Evolutionary conservation across 1,139 yeast species (phyloP).

Genomic region (Nakaseomyces uthaithaninus): DNA sequence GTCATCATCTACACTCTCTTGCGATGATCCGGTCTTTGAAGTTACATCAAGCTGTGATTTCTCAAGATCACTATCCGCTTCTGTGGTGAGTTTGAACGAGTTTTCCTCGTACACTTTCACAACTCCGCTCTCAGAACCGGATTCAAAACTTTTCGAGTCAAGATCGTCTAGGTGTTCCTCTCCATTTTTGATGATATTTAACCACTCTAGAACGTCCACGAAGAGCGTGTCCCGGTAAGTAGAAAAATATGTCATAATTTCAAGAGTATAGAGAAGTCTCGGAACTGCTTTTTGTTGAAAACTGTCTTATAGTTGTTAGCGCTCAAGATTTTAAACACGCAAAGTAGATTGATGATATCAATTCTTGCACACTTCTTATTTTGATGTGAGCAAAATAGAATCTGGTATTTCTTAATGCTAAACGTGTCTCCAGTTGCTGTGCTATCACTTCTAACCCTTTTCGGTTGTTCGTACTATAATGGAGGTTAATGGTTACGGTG

Average conservation of each 20-base stretch:
- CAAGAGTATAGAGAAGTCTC: too few relatives aligned
- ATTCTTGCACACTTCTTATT: too few relatives aligned
- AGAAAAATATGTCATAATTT: neutral
- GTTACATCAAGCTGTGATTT: neutral
- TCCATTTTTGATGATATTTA: conserved; percentile 5
- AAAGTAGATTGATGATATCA: too few relatives aligned
- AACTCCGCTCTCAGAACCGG: neutral
- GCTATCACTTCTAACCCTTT: too few relatives aligned
- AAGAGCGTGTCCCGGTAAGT: conserved; percentile 6
- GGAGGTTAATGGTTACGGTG: too few relatives aligned
- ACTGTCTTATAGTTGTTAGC: too few relatives aligned
- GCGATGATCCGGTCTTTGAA: neutral
- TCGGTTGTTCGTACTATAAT: too few relatives aligned
- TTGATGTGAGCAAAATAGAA: too few relatives aligned
- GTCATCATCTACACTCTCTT: conserved; percentile 7
- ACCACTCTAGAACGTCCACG: conserved; percentile 7
- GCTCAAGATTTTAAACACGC: too few relatives aligned
- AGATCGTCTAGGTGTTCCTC: neutral
- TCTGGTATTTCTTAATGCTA: too few relatives aligned
- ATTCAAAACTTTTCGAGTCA: neutral
- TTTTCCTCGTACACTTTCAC: neutral
- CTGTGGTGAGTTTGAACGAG: neutral
- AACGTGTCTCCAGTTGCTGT: too few relatives aligned
- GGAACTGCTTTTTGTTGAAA: too few relatives aligned
- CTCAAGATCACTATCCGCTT: neutral